These are phyloP conservation scores for Phytopythium ostracodes DNA, from an alignment of 352 stramenopile species.

Conservation along the genomic window DNA sequence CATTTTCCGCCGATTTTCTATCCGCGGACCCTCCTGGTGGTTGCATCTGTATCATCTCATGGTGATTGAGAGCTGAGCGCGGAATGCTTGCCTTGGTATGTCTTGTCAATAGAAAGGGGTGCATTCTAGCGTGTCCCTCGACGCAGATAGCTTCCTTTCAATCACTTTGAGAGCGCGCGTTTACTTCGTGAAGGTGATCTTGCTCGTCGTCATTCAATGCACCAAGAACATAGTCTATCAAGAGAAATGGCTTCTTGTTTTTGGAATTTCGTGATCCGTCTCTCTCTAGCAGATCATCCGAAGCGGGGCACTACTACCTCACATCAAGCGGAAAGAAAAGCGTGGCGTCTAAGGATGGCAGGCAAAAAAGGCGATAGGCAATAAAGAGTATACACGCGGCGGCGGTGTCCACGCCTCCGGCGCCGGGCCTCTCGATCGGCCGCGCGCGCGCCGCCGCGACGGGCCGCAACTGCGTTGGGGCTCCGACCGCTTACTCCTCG, in stretches of 20 bases:
- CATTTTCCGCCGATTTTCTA: too few relatives aligned
- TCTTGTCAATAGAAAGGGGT: too few relatives aligned
- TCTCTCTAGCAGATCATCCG: not conserved
- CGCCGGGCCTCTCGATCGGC: conserved; percentile 1
- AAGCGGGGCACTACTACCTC: conserved; percentile 1
- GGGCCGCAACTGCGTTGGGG: not conserved
- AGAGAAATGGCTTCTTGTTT: conserved; percentile 1
- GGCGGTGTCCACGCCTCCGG: not conserved
- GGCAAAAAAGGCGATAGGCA: not conserved
- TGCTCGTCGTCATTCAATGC: too few relatives aligned
- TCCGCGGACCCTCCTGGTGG: too few relatives aligned
- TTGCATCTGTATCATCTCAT: too few relatives aligned
- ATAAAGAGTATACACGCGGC: conserved; percentile 5
- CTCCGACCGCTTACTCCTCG: conserved; percentile 39
- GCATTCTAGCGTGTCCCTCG: too few relatives aligned
- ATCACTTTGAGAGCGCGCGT: too few relatives aligned
- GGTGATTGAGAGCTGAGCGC: too few relatives aligned
- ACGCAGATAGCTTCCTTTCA: too few relatives aligned
- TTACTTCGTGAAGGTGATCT: too few relatives aligned
- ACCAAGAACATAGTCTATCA: not conserved
- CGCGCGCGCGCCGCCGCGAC: not conserved
- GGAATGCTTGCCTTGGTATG: too few relatives aligned
- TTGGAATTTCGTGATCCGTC: conserved; percentile 2
- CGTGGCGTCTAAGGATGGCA: not conserved
- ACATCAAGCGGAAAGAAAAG: not conserved